Evolutionary conservation across 306 rosid species (phyloP).

Genomic region (Malus fusca): DNA sequence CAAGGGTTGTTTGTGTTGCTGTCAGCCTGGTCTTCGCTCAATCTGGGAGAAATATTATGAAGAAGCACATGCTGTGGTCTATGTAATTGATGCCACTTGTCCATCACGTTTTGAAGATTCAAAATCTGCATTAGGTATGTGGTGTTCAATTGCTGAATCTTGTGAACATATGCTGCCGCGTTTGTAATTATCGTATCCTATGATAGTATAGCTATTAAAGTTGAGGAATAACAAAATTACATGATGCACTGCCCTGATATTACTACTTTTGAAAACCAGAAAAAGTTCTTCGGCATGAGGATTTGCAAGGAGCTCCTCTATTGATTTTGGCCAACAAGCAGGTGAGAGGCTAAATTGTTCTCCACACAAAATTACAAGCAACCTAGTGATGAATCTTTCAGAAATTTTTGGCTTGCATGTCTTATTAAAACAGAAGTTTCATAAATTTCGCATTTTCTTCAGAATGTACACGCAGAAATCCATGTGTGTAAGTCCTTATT

Average conservation of each 20-base stretch:
- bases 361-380: background rate
- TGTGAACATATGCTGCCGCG: conserved; percentile 1
- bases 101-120: conserved; percentile 92
- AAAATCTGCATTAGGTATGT: conserved; percentile 93
- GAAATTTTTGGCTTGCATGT: background rate
- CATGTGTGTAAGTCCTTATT: background rate
- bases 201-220: conserved; percentile 5
- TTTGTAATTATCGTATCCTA: conserved; percentile 9
- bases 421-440: background rate
- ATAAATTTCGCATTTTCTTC: background rate
- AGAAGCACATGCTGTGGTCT: conserved; percentile 94
- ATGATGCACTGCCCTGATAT: conserved; percentile 11
- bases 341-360: conserved; percentile 35
- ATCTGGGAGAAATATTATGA: conserved; percentile 99
- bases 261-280: conserved; percentile 46
- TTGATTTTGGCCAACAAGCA: conserved; percentile 93
- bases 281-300: conserved; percentile 92
- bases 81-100: conserved; percentile 78
- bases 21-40: conserved; percentile 92
- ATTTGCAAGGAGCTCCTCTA: conserved; percentile 95
- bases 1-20: conserved; percentile 9
- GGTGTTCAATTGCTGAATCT: conserved; percentile 18
- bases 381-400: background rate
- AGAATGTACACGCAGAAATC: background rate
- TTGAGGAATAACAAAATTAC: background rate